phyloP scores from a whole-genome alignment of 768 basidiomycete species.

The Leccinum incarnatum region DNA sequence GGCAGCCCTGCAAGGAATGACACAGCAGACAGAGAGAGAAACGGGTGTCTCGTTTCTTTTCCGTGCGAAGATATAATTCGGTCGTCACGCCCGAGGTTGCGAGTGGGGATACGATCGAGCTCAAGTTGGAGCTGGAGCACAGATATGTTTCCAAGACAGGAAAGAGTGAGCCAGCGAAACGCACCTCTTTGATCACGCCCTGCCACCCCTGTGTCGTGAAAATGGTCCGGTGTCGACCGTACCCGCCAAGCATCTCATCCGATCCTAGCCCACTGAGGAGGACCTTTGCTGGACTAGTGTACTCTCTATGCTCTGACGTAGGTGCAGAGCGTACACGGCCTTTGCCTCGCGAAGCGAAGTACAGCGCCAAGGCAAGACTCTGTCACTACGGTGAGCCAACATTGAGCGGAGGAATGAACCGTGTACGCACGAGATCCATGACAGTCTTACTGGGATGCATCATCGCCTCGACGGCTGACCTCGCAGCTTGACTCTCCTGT shows the following conservation, averaged over 20 bases:
- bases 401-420: background rate
- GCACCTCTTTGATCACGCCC: conserved; percentile 78
- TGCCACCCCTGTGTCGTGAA: conserved; percentile 69
- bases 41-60: conserved; percentile 91
- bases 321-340: conserved; percentile 52
- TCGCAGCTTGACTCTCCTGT: conserved; percentile 66
- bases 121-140: conserved; percentile 77
- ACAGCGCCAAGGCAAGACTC: conserved; percentile 91
- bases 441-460: conserved; percentile 83
- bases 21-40: conserved; percentile 78
- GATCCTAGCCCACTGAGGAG: conserved; percentile 90
- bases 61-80: conserved; percentile 88
- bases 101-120: conserved; percentile 77
- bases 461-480: conserved; percentile 54
- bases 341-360: conserved; percentile 83
- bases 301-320: conserved; percentile 39
- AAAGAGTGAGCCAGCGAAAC: background rate
- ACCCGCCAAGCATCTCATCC: conserved; percentile 94
- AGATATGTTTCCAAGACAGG: background rate
- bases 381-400: conserved; percentile 30
- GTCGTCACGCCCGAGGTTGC: conserved; percentile 95
- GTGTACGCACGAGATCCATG: conserved; percentile 80
- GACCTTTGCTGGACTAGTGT: conserved; percentile 76
- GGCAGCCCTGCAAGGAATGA: conserved; percentile 75
- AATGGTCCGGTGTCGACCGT: conserved; percentile 81